phyloP scores from a whole-genome alignment of 2,329 filamentous ascomycete genomes.

The Penicillium rolfsii region DNA sequence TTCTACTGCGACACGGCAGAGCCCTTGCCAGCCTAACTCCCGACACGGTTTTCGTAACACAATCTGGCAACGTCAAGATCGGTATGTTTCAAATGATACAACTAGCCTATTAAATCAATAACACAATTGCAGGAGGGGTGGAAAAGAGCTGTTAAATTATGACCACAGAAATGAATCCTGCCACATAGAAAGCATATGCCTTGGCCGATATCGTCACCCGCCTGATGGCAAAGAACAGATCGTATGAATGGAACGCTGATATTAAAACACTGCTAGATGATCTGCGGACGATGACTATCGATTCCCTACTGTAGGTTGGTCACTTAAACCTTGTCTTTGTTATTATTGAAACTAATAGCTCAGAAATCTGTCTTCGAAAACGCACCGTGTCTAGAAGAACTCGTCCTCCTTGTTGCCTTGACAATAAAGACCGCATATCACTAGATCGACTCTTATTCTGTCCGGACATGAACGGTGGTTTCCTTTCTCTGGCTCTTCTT shows the following conservation, averaged over 20 bases:
- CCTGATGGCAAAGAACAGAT: conserved; percentile 11
- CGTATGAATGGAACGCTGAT: conserved; percentile 9
- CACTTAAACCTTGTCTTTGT: not conserved
- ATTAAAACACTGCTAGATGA: conserved; percentile 9
- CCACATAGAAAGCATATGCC: conserved; percentile 14
- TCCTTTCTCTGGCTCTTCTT: not conserved
- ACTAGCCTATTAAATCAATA: not conserved
- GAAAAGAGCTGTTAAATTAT: conserved; percentile 18
- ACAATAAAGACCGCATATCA: conserved; percentile 9
- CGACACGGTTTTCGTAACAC: conserved; percentile 12
- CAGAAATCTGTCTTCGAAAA: conserved; percentile 6
- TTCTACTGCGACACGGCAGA: conserved; percentile 1
- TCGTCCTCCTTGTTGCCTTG: conserved; percentile 3
- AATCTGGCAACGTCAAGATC: conserved; percentile 14
- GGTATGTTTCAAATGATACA: not conserved
- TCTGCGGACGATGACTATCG: conserved; percentile 2
- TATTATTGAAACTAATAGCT: not conserved
- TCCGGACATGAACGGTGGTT: conserved; percentile 1
- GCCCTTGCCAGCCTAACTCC: conserved; percentile 10
- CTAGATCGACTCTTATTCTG: conserved; percentile 5
- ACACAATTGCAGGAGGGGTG: conserved; percentile 5
- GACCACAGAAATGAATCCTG: conserved; percentile 12
- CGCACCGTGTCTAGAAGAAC: conserved; percentile 6
- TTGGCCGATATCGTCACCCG: conserved; percentile 16
- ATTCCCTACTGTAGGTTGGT: conserved; percentile 9